Conservation (phyloP, 2,329 filamentous ascomycete species). For the Aaosphaeria arxii region DNA sequence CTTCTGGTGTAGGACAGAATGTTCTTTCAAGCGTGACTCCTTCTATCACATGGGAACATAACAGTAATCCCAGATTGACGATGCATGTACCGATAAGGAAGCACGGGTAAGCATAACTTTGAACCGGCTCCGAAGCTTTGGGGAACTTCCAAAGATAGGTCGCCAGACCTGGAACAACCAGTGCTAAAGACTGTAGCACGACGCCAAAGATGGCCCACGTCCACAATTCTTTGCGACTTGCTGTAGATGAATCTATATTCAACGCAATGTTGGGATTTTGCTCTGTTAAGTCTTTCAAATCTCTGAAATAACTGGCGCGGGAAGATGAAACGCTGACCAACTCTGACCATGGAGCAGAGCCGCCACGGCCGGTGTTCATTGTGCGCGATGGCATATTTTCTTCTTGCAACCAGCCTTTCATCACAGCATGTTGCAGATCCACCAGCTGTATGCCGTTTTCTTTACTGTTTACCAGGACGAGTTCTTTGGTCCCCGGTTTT, state of each 20-base stretch:
- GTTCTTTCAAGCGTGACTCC: neutral
- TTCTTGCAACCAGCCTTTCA: neutral
- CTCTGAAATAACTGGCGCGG: neutral
- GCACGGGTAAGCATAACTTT: conserved; percentile 1
- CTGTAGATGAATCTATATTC: neutral
- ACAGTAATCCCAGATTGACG: neutral
- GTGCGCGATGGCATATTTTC: neutral
- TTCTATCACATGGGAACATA: conserved; percentile 5
- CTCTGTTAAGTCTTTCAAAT: neutral
- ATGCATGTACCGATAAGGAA: neutral
- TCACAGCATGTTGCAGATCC: neutral
- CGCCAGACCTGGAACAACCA: neutral
- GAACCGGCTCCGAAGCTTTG: neutral
- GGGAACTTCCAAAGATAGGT: conserved; percentile 1
- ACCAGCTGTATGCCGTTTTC: neutral
- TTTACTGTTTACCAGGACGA: neutral
- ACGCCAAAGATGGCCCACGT: neutral
- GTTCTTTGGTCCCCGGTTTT: neutral
- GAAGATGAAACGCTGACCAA: too few relatives aligned
- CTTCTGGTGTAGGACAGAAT: neutral
- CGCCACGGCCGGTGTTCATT: too few relatives aligned
- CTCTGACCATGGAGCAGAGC: neutral
- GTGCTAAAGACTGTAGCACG: conserved; percentile 1
- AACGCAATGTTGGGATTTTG: conserved; percentile 2
- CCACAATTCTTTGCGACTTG: conserved; percentile 1